Percentiles rank a stretch among this genome's conserved stretches.
Evolutionary conservation across 768 basidiomycete species (phyloP).

Genomic region (Psilocybe cyanescens): DNA sequence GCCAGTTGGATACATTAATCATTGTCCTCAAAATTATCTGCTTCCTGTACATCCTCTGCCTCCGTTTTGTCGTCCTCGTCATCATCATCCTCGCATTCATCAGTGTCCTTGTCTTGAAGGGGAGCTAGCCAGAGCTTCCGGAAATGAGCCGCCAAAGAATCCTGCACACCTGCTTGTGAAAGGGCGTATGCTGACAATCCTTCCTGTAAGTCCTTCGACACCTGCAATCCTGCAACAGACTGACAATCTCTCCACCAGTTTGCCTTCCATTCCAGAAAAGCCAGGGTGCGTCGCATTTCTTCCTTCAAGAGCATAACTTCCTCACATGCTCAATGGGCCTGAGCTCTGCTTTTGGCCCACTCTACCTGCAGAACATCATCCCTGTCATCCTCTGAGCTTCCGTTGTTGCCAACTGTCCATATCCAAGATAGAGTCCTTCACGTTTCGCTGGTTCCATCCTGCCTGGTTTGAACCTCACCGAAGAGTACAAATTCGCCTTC

Average conservation of each 20-base stretch:
- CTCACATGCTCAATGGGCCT: slow-evolving; percentile 2
- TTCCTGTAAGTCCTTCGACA: slow-evolving; percentile 1
- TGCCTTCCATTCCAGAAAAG: slow-evolving; percentile 13
- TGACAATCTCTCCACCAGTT: slow-evolving; percentile 7
- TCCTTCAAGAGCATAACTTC: slow-evolving; percentile 11
- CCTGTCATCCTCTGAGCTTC: not conserved
- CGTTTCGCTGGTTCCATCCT: slow-evolving; percentile 2
- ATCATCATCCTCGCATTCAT: too few species aligned
- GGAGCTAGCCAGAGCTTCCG: slow-evolving; percentile 12
- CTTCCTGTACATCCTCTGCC: too few species aligned
- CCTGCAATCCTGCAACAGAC: not conserved
- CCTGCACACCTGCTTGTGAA: slow-evolving; percentile 11
- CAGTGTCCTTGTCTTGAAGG: not conserved
- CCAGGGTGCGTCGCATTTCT: slow-evolving; percentile 17
- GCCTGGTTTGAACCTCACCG: not conserved
- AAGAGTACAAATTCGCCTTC: not conserved
- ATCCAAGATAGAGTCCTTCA: slow-evolving; percentile 3
- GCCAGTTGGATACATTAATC: too few species aligned
- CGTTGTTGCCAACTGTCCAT: not conserved
- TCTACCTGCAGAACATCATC: not conserved
- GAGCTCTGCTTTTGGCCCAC: not conserved
- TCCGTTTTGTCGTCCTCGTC: too few species aligned
- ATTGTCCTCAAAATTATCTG: too few species aligned
- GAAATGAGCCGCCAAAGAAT: slow-evolving; percentile 16
- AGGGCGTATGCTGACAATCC: slow-evolving; percentile 13